Evolutionary conservation across 1,284 basidiomycete genomes (phyloP), one percentile per base, ranked within the genome.

Genomic region (Sporisorium iseilematis-ciliati): DNA sequence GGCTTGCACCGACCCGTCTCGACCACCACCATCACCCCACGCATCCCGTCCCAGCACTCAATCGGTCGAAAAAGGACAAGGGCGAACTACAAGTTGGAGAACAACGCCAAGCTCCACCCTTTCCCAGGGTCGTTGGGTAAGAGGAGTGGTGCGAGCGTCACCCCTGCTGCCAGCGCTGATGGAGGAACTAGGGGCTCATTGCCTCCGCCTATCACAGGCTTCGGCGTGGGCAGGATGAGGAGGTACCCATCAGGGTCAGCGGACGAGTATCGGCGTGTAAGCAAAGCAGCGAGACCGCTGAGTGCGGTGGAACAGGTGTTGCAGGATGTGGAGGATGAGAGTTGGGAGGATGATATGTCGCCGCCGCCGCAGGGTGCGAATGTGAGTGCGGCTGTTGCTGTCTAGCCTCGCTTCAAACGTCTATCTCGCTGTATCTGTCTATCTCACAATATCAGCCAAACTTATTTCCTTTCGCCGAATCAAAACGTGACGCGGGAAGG

Each of bases 71-170:
- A 43, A 3, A 23, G 51, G 12, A 62, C 74, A 4, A 10, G 74
- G 0, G 57, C 61, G 4, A 76, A 76, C 18, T 76, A 76, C 35
- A 57, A 40, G 46, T 29, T 71, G 16, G 74, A 76, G 10, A 61
- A 61, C 58, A 76, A 76, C 25, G 38, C 61, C 7, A 76, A 76
- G 25, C 49, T 76, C 14, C 74, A 65, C 43, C 74, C 68, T 7
- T 76, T 71, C 45, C 74, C 68, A 1, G 68, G 65, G 0, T 53
- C 60, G 18, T 23, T 64, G 8, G 57, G 49, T 29, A 56, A 46
- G 16, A 21, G 45, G 31, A 40, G 35, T 12, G 56, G 56, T 16
- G 16, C 26, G n/a, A 7, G 21, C 4, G n/a, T 46, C 8, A 29
- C 18, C 7, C 14, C 14, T n/a, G 41, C n/a, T 40, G 23, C 33